Conservation (phyloP, 805 yeast genomes). For the Suhomyces faveliae region DNA sequence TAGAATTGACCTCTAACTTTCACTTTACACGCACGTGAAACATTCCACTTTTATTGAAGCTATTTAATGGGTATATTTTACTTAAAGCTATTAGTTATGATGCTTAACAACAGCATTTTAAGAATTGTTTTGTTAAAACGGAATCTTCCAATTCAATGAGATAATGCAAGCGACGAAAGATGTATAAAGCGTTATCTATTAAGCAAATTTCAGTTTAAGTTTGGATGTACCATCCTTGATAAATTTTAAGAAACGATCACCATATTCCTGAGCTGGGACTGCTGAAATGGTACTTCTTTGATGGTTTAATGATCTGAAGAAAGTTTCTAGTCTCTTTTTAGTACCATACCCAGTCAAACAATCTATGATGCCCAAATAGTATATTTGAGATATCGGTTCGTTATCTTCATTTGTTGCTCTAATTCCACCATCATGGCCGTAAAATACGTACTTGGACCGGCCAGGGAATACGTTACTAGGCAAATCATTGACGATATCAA, state of each 20-base stretch:
- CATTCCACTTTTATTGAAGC: not conserved
- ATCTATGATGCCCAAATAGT: constrained; percentile 92
- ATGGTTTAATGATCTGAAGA: constrained; percentile 74
- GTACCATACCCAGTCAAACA: constrained; percentile 81
- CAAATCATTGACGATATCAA: constrained; percentile 41
- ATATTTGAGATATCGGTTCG: constrained; percentile 63
- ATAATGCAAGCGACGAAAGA: not conserved
- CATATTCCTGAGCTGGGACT: constrained; percentile 87
- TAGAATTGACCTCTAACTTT: too few relatives aligned
- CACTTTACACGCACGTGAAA: too few relatives aligned
- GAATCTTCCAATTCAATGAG: not conserved
- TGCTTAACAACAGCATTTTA: not conserved
- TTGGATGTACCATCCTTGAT: constrained; percentile 39
- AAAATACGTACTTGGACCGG: constrained; percentile 57
- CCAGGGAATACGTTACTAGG: constrained; percentile 46
- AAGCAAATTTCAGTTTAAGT: constrained; percentile 5
- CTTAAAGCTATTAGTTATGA: not conserved
- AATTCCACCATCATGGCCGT: constrained; percentile 83
- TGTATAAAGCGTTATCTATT: not conserved
- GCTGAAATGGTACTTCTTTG: constrained; percentile 76
- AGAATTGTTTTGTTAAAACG: not conserved
- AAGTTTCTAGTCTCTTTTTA: constrained; percentile 77
- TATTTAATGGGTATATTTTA: not conserved
- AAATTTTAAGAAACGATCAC: constrained; percentile 77
- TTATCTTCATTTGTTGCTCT: constrained; percentile 65